These are phyloP conservation scores for Orbilia ellipsospora DNA, from an alignment of 2,329 filamentous ascomycete genomes.

Conservation along the genomic window DNA sequence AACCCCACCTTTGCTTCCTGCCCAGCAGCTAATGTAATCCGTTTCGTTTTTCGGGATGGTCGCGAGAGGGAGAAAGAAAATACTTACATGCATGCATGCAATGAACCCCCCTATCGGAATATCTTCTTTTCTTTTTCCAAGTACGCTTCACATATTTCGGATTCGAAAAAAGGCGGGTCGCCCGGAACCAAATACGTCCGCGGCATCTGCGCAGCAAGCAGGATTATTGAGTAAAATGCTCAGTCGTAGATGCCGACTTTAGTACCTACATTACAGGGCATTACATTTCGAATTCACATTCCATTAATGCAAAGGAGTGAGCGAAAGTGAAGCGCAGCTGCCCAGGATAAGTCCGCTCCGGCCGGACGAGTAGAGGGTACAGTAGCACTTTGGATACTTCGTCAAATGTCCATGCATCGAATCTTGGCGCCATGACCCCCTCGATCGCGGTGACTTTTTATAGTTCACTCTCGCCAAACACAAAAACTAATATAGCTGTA, in stretches of 20 bases:
- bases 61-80: not conserved
- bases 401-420: too few species aligned
- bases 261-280: too few species aligned
- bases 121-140: constrained; percentile 24
- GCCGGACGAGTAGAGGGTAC: too few species aligned
- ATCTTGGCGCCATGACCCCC: constrained; percentile 12
- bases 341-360: too few species aligned
- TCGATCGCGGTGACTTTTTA: constrained; percentile 14
- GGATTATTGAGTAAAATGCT: too few species aligned
- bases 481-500: not conserved
- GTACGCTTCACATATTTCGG: not conserved
- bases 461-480: not conserved
- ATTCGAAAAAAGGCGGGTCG: not conserved
- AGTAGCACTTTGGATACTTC: too few species aligned
- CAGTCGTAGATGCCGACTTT: too few species aligned
- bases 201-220: too few species aligned
- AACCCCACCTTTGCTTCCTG: constrained; percentile 2
- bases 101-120: constrained; percentile 17
- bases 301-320: constrained; percentile 9
- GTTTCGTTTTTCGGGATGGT: constrained; percentile 3
- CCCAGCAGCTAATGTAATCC: too few species aligned
- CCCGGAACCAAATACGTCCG: too few species aligned
- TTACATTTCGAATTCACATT: constrained; percentile 5
- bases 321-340: not conserved
- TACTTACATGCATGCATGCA: not conserved